Evolutionary conservation across 2,329 filamentous ascomycete species (phyloP), one percentile per base, ranked within the genome.

Genomic region (Hypoxylon sp.): DNA sequence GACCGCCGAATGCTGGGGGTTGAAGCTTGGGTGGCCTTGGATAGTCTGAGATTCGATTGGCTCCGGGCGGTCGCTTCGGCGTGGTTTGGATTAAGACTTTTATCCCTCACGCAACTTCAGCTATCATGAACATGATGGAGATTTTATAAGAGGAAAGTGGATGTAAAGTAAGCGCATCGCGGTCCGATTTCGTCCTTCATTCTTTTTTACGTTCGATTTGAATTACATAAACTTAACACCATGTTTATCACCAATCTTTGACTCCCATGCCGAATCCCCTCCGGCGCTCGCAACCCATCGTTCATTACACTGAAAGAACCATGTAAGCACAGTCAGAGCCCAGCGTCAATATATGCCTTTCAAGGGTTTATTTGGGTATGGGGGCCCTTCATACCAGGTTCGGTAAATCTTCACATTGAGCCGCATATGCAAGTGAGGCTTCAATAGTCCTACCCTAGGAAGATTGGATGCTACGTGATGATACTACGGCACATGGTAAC

Each of bases 31-130:
- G 24, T 45, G 44, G 36, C 36, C 30, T 32, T 45, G 36, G 52
- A 52, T 57, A 56, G 48, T 36, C 38, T 44, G 18, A 48, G 33
- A 48, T 36, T 36, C 40, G 36, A 50, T 57, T 48, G 48, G 42
- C 42, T 33, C 46, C 33, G 38, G 24, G 32, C 20, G 49, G n/a
- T 26, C 14, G 30, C 33, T 40, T 48, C 32, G 40, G 48, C 38
- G 14, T 26, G 2, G 48, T 26, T 36, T 45, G 12, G 20, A 51
- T n/a, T n/a, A 12, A 48, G 5, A 22, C 16, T 42, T 28, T 36
- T 65, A 65, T 65, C 57, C 62, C 61, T 57, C 49, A 55, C 11
- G 4, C 9, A 33, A n/a, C 45, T 53, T 48, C 40, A 63, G 60
- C 46, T 57, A 57, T 24, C n/a, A 24, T 48, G 44, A 58, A 33